Percentiles rank a stretch among this genome's conserved stretches.
Evolutionary conservation across 148 eudicot genomes (phyloP).

Genomic region (Selenicereus undatus): DNA sequence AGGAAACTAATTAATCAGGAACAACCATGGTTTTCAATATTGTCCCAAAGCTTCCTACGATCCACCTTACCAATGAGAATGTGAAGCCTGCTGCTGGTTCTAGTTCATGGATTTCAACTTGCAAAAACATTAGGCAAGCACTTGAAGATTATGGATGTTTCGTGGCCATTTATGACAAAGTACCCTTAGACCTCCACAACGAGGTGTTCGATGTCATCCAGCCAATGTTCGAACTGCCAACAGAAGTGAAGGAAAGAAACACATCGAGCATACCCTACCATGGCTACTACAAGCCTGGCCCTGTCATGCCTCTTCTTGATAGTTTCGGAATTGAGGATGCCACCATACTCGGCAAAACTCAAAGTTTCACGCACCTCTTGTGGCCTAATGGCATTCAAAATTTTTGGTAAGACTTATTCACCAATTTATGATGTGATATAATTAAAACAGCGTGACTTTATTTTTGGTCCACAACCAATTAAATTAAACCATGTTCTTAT

Average conservation of each 20-base stretch:
- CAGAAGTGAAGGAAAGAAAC: constrained; percentile 38
- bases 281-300: constrained; percentile 38
- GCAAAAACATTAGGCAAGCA: constrained; percentile 37
- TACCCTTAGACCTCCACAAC: constrained; percentile 30
- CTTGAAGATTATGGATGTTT: constrained; percentile 58
- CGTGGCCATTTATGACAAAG: constrained; percentile 29
- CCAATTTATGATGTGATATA: not conserved
- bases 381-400: constrained; percentile 48
- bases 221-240: constrained; percentile 41
- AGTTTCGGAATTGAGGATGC: constrained; percentile 42
- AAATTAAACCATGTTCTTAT: not conserved
- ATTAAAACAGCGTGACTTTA: too few relatives aligned
- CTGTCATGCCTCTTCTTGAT: constrained; percentile 41
- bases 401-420: constrained; percentile 32
- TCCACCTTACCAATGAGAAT: constrained; percentile 29
- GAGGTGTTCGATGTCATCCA: constrained; percentile 25
- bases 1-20: not conserved
- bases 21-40: constrained; percentile 28
- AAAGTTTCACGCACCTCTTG: constrained; percentile 41
- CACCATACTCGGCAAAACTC: constrained; percentile 22
- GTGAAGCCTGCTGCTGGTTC: constrained; percentile 21
- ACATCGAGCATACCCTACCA: constrained; percentile 35
- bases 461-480: not conserved
- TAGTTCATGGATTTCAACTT: constrained; percentile 31
- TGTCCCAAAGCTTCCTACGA: constrained; percentile 37